phyloP scores from a whole-genome alignment of 2,329 filamentous ascomycete species.

The Stachybotrys elegans region DNA sequence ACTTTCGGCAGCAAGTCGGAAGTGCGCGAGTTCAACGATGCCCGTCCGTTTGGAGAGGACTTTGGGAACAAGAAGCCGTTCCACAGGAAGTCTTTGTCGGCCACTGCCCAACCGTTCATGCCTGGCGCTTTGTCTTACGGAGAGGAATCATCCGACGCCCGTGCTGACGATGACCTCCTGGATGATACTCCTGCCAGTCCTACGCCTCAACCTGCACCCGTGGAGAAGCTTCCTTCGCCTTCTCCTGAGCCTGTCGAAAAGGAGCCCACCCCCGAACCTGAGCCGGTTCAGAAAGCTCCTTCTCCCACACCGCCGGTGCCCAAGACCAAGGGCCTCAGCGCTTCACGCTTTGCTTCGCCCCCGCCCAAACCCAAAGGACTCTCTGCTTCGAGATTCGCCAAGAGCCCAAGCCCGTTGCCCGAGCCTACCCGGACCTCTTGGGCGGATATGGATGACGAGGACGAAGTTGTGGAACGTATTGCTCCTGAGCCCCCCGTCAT shows the following conservation, averaged over 20 bases:
- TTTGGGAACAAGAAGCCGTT: slow-evolving; percentile 30
- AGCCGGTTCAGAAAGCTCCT: too few species aligned
- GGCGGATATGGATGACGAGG: slow-evolving; percentile 7
- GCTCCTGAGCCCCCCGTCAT: slow-evolving; percentile 18
- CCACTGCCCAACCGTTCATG: slow-evolving; percentile 65
- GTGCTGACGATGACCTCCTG: slow-evolving; percentile 12
- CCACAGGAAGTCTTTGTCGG: slow-evolving; percentile 53
- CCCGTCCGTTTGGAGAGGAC: slow-evolving; percentile 43
- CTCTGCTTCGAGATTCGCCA: slow-evolving; percentile 39
- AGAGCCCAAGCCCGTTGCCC: slow-evolving; percentile 9
- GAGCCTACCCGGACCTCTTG: not conserved
- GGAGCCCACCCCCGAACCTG: too few species aligned
- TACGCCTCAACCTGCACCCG: slow-evolving; percentile 13
- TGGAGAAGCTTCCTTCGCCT: slow-evolving; percentile 7
- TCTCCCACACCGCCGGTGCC: slow-evolving; percentile 26
- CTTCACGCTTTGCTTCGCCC: slow-evolving; percentile 45
- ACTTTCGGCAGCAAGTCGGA: slow-evolving; percentile 51
- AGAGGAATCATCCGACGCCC: slow-evolving; percentile 14
- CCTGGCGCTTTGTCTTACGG: slow-evolving; percentile 32
- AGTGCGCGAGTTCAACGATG: slow-evolving; percentile 45
- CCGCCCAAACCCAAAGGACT: slow-evolving; percentile 37
- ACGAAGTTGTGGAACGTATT: slow-evolving; percentile 21
- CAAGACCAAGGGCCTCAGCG: slow-evolving; percentile 28
- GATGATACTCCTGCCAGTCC: slow-evolving; percentile 17
- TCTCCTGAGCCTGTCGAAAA: too few species aligned